Evolutionary conservation across 257 asterid genomes (phyloP).

Genomic region (Jasminum sambac): DNA sequence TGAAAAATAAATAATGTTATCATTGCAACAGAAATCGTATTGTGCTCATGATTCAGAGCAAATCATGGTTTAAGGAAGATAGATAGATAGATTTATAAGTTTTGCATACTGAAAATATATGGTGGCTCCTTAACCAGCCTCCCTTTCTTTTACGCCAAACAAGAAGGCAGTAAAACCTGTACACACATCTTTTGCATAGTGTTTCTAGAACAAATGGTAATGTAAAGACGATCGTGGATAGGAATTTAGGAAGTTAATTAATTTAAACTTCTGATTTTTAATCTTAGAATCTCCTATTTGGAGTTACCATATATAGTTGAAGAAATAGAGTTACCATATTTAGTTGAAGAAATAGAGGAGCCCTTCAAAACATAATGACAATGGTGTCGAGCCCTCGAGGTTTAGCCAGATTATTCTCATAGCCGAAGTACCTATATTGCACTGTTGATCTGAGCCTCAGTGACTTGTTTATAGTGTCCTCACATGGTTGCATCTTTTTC

Average conservation of each 20-base stretch:
- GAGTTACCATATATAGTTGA: constrained; percentile 6
- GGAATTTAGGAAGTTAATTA: constrained; percentile 9
- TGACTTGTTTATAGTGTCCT: background rate
- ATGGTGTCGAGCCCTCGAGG: background rate
- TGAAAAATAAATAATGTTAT: background rate
- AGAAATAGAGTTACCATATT: constrained; percentile 11
- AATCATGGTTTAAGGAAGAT: constrained; percentile 1
- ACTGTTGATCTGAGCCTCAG: background rate
- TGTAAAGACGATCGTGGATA: background rate
- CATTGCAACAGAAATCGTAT: background rate
- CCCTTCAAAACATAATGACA: background rate
- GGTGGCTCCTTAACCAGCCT: constrained; percentile 5
- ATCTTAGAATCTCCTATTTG: constrained; percentile 7
- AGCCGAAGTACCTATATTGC: background rate
- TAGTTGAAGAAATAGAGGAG: constrained; percentile 2
- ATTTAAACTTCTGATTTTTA: background rate
- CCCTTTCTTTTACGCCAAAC: constrained; percentile 5
- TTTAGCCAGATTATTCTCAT: background rate
- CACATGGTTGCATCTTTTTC: background rate
- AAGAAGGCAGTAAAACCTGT: constrained; percentile 1
- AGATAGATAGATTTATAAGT: background rate
- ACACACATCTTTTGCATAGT: constrained; percentile 9
- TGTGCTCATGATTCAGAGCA: constrained; percentile 10
- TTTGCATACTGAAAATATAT: constrained; percentile 12
- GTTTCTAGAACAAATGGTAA: constrained; percentile 13